These are phyloP conservation scores for Colletotrichum siamense DNA, from an alignment of 2,329 filamentous ascomycete genomes.

Conservation along the genomic window DNA sequence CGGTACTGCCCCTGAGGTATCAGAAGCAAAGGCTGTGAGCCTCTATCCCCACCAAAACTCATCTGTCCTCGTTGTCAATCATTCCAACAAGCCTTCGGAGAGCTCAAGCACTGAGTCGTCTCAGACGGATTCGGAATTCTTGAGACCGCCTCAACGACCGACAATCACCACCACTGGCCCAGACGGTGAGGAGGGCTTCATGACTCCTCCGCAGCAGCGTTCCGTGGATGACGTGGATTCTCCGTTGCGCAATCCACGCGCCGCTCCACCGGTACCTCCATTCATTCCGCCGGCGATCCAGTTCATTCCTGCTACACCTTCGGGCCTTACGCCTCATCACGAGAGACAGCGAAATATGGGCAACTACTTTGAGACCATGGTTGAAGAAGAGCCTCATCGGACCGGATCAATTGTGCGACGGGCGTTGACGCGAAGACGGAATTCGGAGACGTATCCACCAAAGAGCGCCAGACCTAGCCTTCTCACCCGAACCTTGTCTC, in stretches of 20 bases:
- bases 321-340: constrained; percentile 59
- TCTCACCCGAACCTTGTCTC: constrained; percentile 57
- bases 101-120: constrained; percentile 45
- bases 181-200: constrained; percentile 47
- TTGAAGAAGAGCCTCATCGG: constrained; percentile 47
- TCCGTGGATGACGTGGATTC: constrained; percentile 63
- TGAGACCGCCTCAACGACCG: constrained; percentile 33
- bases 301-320: constrained; percentile 69
- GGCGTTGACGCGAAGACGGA: constrained; percentile 55
- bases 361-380: constrained; percentile 56
- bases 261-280: constrained; percentile 54
- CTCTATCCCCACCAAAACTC: constrained; percentile 71
- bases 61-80: constrained; percentile 65
- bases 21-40: constrained; percentile 66
- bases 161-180: constrained; percentile 43
- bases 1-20: constrained; percentile 66
- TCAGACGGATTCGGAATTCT: constrained; percentile 28
- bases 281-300: constrained; percentile 58
- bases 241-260: constrained; percentile 64
- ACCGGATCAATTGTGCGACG: constrained; percentile 58
- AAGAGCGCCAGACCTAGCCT: constrained; percentile 46
- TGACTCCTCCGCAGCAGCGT: constrained; percentile 56
- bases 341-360: constrained; percentile 59
- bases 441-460: constrained; percentile 48
- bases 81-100: constrained; percentile 56